phyloP scores from a whole-genome alignment of 192 early-diverging fungal genomes.

The Coemansia brasiliensis region DNA sequence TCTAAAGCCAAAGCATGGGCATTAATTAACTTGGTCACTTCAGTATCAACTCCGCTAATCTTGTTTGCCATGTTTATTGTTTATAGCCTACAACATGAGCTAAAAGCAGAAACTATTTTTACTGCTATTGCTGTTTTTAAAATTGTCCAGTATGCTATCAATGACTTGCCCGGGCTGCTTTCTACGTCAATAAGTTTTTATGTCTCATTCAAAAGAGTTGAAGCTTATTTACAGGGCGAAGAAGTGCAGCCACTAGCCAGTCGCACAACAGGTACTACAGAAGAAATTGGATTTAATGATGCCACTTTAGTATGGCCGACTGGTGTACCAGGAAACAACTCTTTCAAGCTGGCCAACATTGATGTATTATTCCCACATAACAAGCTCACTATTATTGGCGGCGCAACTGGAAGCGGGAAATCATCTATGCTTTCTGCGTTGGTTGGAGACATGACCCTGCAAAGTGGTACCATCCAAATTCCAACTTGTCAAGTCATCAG shows the following conservation, averaged over 20 bases:
- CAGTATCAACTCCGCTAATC: conserved; percentile 58
- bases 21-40: conserved; percentile 60
- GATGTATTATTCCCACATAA: conserved; percentile 64
- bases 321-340: background rate
- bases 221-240: conserved; percentile 67
- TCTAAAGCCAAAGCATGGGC: conserved; percentile 50
- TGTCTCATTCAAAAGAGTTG: conserved; percentile 67
- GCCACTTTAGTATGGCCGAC: conserved; percentile 35
- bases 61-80: conserved; percentile 60
- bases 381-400: conserved; percentile 75
- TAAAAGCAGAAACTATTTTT: conserved; percentile 65
- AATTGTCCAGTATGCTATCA: conserved; percentile 63
- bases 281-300: conserved; percentile 51
- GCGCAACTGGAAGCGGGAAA: conserved; percentile 90
- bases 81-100: conserved; percentile 60
- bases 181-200: conserved; percentile 57
- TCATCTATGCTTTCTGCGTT: conserved; percentile 76
- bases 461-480: conserved; percentile 19
- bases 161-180: conserved; percentile 59
- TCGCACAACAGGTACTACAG: background rate
- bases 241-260: conserved; percentile 59
- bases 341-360: conserved; percentile 62
- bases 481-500: conserved; percentile 7
- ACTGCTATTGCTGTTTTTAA: conserved; percentile 73
- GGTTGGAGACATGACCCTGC: conserved; percentile 71